A percentile compares a stretch with the other conserved stretches of the same genome.
Conservation (phyloP, 768 basidiomycete genomes). For the Lentinula guzmanii region DNA sequence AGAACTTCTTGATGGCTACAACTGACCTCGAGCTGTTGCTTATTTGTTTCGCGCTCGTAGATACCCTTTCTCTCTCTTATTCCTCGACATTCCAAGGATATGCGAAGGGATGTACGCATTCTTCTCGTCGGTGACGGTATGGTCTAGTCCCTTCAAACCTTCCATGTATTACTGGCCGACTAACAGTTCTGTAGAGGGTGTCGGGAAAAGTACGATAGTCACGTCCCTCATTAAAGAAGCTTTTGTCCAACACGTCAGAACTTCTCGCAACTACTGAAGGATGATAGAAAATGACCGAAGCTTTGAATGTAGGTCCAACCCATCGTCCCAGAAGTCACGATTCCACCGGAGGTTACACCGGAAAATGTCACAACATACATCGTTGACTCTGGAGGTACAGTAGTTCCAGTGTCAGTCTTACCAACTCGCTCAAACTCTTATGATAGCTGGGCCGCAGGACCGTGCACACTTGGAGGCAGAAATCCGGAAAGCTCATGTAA, state of each 20-base stretch:
- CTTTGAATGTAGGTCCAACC: constrained; percentile 72
- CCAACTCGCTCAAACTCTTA: constrained; percentile 8
- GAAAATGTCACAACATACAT: constrained; percentile 98
- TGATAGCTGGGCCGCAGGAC: constrained; percentile 77
- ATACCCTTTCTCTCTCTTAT: not conserved
- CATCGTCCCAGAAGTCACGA: constrained; percentile 94
- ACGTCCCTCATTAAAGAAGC: constrained; percentile 96
- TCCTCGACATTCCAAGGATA: constrained; percentile 23
- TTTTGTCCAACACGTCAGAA: constrained; percentile 78
- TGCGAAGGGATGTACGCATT: constrained; percentile 92
- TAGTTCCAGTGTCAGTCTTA: not conserved
- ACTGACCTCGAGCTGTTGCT: not conserved
- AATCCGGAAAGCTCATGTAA: constrained; percentile 96
- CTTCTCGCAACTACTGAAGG: not conserved
- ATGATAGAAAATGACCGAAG: not conserved
- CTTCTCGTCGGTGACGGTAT: constrained; percentile 90
- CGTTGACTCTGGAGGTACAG: constrained; percentile 91
- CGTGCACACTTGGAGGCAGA: constrained; percentile 87
- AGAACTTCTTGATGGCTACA: not conserved
- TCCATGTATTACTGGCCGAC: constrained; percentile 5
- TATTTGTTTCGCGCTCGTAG: not conserved
- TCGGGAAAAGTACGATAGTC: constrained; percentile 97
- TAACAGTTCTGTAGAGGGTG: constrained; percentile 61
- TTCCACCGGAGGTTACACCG: constrained; percentile 94
- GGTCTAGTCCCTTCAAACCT: constrained; percentile 17